phyloP scores from a whole-genome alignment of 2,329 filamentous ascomycete genomes.

The Fusarium virguliforme region DNA sequence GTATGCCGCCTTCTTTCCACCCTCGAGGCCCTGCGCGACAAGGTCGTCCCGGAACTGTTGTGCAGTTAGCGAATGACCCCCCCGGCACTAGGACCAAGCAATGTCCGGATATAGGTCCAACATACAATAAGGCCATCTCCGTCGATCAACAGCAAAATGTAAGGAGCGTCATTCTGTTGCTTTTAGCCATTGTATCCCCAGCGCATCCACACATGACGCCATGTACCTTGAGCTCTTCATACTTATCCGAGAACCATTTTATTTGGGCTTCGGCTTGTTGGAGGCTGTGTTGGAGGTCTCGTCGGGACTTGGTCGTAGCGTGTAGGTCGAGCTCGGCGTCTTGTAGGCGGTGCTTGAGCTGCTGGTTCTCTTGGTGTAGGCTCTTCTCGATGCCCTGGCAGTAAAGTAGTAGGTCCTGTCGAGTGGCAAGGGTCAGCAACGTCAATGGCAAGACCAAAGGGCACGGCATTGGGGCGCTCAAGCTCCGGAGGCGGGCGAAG shows the following conservation, averaged over 20 bases:
- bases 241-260: constrained; percentile 57
- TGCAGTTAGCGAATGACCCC: constrained; percentile 9
- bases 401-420: constrained; percentile 54
- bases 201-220: constrained; percentile 27
- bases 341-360: constrained; percentile 60
- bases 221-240: constrained; percentile 65
- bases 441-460: neutral
- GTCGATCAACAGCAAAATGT: constrained; percentile 74
- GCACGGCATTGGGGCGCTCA: neutral
- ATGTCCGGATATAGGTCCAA: constrained; percentile 17
- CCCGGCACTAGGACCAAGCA: neutral
- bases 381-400: constrained; percentile 61
- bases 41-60: constrained; percentile 71
- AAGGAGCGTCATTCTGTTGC: constrained; percentile 69
- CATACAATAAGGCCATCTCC: constrained; percentile 74
- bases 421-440: constrained; percentile 19
- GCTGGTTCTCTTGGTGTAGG: constrained; percentile 62
- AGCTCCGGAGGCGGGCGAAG: constrained; percentile 18
- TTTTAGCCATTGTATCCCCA: constrained; percentile 39
- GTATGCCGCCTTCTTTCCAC: constrained; percentile 68
- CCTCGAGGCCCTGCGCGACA: constrained; percentile 69
- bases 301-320: constrained; percentile 64
- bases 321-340: constrained; percentile 67
- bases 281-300: constrained; percentile 67
- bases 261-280: constrained; percentile 58